Conservation (phyloP, 2,329 filamentous ascomycete species). For the Geosmithia putterillii region DNA sequence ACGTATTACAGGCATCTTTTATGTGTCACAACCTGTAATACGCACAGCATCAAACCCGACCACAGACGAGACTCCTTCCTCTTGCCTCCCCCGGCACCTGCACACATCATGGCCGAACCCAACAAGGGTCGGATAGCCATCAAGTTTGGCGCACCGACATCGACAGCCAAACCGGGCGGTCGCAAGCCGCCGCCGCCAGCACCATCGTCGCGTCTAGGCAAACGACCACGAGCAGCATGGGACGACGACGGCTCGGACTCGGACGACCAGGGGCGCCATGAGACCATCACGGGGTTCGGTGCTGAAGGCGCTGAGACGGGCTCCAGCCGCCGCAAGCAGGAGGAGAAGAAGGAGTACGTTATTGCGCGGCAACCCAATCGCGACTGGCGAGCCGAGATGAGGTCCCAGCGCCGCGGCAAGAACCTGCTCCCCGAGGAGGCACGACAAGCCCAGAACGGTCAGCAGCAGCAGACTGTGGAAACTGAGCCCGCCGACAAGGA, state of each 20-base stretch:
- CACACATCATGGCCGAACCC: conserved; percentile 21
- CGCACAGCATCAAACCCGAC: no score
- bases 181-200: conserved; percentile 12
- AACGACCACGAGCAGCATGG: conserved; percentile 30
- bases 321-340: conserved; percentile 14
- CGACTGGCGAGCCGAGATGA: conserved; percentile 47
- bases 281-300: conserved; percentile 38
- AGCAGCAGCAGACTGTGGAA: conserved; percentile 4
- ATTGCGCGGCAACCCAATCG: conserved; percentile 47
- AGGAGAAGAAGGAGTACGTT: conserved; percentile 29
- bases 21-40: no score
- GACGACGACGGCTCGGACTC: conserved; percentile 29
- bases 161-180: conserved; percentile 17
- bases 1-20: no score
- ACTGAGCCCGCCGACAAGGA: conserved; percentile 26
- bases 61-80: background rate
- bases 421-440: conserved; percentile 47
- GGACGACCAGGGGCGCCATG: conserved; percentile 22
- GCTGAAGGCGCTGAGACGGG: conserved; percentile 29
- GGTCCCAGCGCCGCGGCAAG: conserved; percentile 33
- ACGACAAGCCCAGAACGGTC: conserved; percentile 25
- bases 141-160: conserved; percentile 25
- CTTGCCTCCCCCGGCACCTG: background rate
- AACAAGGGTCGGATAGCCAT: conserved; percentile 31
- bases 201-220: conserved; percentile 32